A percentile compares a stretch with the other conserved stretches of the same genome.
Evolutionary conservation across 345 rosid species (phyloP).

Genomic region (Brassica napus): DNA sequence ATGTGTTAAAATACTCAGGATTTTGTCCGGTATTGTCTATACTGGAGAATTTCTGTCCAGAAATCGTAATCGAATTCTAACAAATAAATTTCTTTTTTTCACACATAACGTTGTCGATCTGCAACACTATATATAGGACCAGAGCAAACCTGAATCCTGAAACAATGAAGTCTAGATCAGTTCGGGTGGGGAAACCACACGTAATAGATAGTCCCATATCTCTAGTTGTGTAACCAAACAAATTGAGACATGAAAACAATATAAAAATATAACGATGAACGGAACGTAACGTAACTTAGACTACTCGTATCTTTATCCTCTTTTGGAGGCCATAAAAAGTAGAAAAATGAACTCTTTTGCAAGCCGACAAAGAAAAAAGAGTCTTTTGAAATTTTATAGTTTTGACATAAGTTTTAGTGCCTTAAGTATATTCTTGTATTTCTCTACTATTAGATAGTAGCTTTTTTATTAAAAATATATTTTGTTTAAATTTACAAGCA

Average conservation of each 20-base stretch:
- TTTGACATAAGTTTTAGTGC: slow-evolving; percentile 30
- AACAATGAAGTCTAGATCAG: neutral
- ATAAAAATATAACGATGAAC: neutral
- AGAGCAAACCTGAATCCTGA: neutral
- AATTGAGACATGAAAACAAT: neutral
- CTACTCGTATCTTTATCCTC: slow-evolving; percentile 38
- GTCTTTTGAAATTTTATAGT: slow-evolving; percentile 21
- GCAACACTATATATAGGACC: neutral
- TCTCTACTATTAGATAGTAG: slow-evolving; percentile 8
- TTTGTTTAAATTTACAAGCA: neutral
- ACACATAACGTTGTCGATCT: neutral
- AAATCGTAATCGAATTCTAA: neutral
- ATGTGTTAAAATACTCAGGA: neutral
- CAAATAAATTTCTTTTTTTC: neutral
- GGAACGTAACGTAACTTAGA: slow-evolving; percentile 40
- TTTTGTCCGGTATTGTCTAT: neutral
- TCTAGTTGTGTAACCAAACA: neutral
- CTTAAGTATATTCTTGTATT: slow-evolving; percentile 29
- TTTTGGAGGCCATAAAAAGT: slow-evolving; percentile 34
- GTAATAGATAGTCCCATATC: neutral
- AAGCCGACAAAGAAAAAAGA: slow-evolving; percentile 30
- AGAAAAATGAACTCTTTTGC: slow-evolving; percentile 34
- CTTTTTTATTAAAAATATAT: neutral
- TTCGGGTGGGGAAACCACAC: neutral
- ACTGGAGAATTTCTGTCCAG: neutral